Base-by-base conservation (phyloP, 768 basidiomycete species). In the Cytidiella melzeri region DNA sequence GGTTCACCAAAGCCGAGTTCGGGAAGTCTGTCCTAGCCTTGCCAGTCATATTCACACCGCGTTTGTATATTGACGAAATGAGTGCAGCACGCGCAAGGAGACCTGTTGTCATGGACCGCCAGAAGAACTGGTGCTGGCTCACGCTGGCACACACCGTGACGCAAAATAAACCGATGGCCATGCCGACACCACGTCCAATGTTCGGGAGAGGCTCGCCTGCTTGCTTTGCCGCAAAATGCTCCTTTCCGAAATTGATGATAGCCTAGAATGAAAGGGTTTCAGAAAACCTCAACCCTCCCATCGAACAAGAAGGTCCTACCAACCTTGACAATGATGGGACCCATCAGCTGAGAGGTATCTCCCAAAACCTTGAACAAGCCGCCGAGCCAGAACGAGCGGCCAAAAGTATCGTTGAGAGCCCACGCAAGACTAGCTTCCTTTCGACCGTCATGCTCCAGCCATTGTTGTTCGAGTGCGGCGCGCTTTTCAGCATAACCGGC, bases 121-220 rank as follows among this genome's bases (percentile, higher is more conserved):
- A 82, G 69, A 88, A 87, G 67, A 83, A 87, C 74, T 81, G 83
- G 59, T 89, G 82, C 43, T 80, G 73, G 41, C 73, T 72, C 41
- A 89, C 58, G 55, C 79, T 80, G 0, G 81, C 64, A 12, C 67
- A 58, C 45, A 84, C 69, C 10, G 73, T 79, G 40, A 75, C 54
- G 40, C 57, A 64, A 57, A 77, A 76, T 0, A 82, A 68, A 4
- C 76, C 82, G 30, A 79, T 66, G 24, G 74, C 77, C 76, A 81
- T 76, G 12, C 67, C 83, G 27, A 84, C 67, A 0, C 84, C 84
- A 5, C 69, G 66, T 1, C 81, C 82, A 40, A 84, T 57, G 47
- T 57, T 67, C 23, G 61, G 54, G 0, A 72, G 71, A 9, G 56
- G 37, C 7, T 63, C 57, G 15, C 61, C 62, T 0, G 74, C 70